A percentile compares a stretch with the other conserved stretches of the same genome.
Evolutionary conservation across 2,329 filamentous ascomycete genomes (phyloP).

Genomic region (Chaetoscypha palmicola): DNA sequence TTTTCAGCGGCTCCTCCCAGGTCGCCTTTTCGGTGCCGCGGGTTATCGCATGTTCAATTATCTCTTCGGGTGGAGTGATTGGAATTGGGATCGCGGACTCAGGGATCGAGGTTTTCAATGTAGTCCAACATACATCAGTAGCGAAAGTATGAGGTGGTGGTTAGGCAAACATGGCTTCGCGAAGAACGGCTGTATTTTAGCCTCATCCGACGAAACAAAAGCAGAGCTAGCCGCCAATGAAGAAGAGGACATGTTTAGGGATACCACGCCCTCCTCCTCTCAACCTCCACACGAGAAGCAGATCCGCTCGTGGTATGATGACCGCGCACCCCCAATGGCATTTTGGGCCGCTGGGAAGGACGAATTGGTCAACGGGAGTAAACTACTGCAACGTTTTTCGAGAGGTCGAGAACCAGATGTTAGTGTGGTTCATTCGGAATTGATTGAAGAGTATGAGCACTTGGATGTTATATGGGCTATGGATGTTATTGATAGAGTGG

Average conservation of each 20-base stretch:
- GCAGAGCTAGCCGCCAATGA: conserved; percentile 45
- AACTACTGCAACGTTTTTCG: conserved; percentile 67
- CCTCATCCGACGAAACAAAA: conserved; percentile 64
- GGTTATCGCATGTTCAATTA: conserved; percentile 88
- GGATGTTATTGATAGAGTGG: conserved; percentile 77
- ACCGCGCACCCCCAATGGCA: conserved; percentile 72
- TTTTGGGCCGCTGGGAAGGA: conserved; percentile 83
- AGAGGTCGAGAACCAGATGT: conserved; percentile 75
- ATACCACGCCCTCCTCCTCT: conserved; percentile 4
- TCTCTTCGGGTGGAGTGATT: conserved; percentile 81
- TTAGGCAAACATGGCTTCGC: conserved; percentile 80
- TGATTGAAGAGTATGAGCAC: conserved; percentile 86
- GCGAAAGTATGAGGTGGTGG: conserved; percentile 95
- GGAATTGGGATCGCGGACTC: conserved; percentile 74
- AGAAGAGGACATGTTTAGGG: neutral
- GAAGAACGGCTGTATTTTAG: conserved; percentile 77
- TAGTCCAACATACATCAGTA: conserved; percentile 80
- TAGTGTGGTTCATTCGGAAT: conserved; percentile 69
- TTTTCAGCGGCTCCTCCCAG: conserved; percentile 62
- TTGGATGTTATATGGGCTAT: conserved; percentile 94
- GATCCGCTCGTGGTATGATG: conserved; percentile 73
- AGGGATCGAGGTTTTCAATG: conserved; percentile 85
- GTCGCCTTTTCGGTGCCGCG: conserved; percentile 66
- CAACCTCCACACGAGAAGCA: conserved; percentile 31
- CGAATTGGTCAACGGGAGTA: conserved; percentile 73